Evolutionary conservation across 257 asterid species (phyloP).

Genomic region (Solanum acaule): DNA sequence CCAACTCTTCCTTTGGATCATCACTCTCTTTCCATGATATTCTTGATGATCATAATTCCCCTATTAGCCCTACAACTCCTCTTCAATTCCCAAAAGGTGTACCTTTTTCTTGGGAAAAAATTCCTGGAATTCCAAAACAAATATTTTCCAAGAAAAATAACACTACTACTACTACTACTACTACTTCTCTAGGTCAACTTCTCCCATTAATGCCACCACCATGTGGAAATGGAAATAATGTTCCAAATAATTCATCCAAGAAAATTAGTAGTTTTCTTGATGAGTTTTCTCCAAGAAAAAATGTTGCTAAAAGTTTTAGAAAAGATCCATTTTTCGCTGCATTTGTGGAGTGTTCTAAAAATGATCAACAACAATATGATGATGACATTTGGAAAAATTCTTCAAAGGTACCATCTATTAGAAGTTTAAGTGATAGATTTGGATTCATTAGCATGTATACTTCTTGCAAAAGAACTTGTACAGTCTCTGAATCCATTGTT

Average conservation of each 20-base stretch:
- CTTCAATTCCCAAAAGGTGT: slow-evolving; percentile 29
- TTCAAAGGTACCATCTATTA: slow-evolving; percentile 23
- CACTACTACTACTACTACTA: not conserved
- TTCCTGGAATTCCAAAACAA: slow-evolving; percentile 80
- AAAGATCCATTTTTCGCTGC: slow-evolving; percentile 51
- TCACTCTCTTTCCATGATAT: slow-evolving; percentile 24
- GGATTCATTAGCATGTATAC: slow-evolving; percentile 41
- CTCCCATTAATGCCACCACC: slow-evolving; percentile 72
- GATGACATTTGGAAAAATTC: slow-evolving; percentile 8
- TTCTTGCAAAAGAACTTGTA: slow-evolving; percentile 51
- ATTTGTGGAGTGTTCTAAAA: slow-evolving; percentile 46
- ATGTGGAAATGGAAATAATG: not conserved
- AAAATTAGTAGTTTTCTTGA: slow-evolving; percentile 12
- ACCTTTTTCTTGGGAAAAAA: slow-evolving; percentile 84
- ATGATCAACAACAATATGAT: slow-evolving; percentile 7
- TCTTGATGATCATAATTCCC: slow-evolving; percentile 16
- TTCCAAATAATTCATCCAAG: slow-evolving; percentile 24
- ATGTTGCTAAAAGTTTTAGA: slow-evolving; percentile 5
- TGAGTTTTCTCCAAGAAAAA: slow-evolving; percentile 28
- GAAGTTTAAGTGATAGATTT: slow-evolving; percentile 42
- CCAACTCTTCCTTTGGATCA: slow-evolving; percentile 36
- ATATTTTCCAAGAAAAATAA: slow-evolving; percentile 14
- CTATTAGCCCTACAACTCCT: slow-evolving; percentile 26
- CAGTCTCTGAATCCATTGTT: slow-evolving; percentile 44
- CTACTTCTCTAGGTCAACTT: slow-evolving; percentile 19